Percentiles rank a stretch among this genome's conserved stretches.
These are phyloP conservation scores for Marasmius oreades DNA, from an alignment of 1,284 basidiomycete species.

Conservation along the genomic window DNA sequence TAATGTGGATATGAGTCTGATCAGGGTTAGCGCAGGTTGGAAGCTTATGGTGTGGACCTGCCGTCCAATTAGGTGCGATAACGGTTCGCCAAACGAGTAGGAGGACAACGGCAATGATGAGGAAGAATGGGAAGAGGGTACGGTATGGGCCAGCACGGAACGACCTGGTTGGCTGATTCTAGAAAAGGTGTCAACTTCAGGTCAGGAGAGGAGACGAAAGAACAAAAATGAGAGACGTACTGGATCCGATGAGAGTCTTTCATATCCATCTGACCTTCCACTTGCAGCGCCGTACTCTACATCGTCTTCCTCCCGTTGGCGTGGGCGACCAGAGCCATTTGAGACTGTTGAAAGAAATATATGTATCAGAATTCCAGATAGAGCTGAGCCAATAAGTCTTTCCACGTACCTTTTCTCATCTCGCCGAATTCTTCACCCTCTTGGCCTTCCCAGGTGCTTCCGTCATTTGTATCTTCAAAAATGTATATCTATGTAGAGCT, in stretches of 20 bases:
- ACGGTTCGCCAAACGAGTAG: background rate
- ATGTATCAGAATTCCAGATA: background rate
- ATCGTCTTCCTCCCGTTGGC: background rate
- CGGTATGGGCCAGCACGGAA: background rate
- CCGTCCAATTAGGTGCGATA: background rate
- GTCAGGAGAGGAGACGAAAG: background rate
- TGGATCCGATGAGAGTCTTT: background rate
- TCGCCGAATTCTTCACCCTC: slow-evolving; percentile 1
- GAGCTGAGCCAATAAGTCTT: background rate
- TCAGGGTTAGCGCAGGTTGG: background rate
- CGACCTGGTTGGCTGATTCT: background rate
- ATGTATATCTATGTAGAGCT: background rate
- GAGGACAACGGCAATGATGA: slow-evolving; percentile 2
- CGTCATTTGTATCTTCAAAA: background rate
- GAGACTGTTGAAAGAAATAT: background rate
- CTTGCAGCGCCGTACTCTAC: background rate
- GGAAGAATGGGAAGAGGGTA: slow-evolving; percentile 3
- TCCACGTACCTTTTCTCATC: background rate
- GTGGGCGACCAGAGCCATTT: background rate
- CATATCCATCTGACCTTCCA: background rate
- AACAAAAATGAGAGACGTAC: background rate
- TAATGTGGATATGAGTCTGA: background rate
- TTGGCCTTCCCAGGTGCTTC: background rate
- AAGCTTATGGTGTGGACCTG: background rate
- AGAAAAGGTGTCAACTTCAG: background rate